A percentile compares a stretch with the other conserved stretches of the same genome.
Conservation (phyloP, 2,329 filamentous ascomycete genomes). For the Neonectria hederae region DNA sequence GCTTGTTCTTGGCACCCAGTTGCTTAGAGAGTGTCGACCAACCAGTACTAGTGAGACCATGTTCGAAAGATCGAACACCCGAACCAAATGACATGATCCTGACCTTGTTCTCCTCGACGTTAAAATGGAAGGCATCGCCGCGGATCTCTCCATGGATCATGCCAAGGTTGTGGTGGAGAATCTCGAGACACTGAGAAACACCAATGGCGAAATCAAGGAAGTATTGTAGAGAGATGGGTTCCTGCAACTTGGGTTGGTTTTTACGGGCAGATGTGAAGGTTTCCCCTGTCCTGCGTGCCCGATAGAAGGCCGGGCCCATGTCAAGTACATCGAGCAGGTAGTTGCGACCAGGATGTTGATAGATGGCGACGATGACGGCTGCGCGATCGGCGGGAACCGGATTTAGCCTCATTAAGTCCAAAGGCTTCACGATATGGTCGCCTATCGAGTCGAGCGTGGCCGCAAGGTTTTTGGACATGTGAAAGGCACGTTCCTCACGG, state of each 20-base stretch:
- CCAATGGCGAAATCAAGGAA: slow-evolving; percentile 95
- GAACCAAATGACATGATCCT: slow-evolving; percentile 88
- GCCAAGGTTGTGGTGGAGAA: slow-evolving; percentile 88
- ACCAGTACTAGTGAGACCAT: slow-evolving; percentile 84
- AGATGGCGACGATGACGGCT: slow-evolving; percentile 81
- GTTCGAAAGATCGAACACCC: slow-evolving; percentile 87
- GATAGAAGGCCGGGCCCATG: slow-evolving; percentile 80
- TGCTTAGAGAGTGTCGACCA: slow-evolving; percentile 88
- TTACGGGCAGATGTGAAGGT: slow-evolving; percentile 57
- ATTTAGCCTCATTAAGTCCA: slow-evolving; percentile 80
- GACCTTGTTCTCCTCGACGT: slow-evolving; percentile 73
- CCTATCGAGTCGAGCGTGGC: slow-evolving; percentile 76
- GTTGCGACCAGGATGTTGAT: slow-evolving; percentile 80
- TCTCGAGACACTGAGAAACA: slow-evolving; percentile 84
- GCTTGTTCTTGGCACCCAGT: slow-evolving; percentile 85
- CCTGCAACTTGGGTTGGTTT: slow-evolving; percentile 58
- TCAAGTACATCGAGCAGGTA: slow-evolving; percentile 76
- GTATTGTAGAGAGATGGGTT: slow-evolving; percentile 73
- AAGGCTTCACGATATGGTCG: slow-evolving; percentile 79
- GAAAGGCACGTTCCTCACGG: slow-evolving; percentile 86
- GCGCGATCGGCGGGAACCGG: slow-evolving; percentile 74
- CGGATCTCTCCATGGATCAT: slow-evolving; percentile 92
- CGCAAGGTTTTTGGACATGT: slow-evolving; percentile 79
- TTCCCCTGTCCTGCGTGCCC: slow-evolving; percentile 62
- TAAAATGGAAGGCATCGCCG: slow-evolving; percentile 91